Evolutionary conservation across 306 rosid genomes (phyloP), one percentile per base, ranked within the genome.

Genomic region (barrel medic (Medicago truncatula)): DNA sequence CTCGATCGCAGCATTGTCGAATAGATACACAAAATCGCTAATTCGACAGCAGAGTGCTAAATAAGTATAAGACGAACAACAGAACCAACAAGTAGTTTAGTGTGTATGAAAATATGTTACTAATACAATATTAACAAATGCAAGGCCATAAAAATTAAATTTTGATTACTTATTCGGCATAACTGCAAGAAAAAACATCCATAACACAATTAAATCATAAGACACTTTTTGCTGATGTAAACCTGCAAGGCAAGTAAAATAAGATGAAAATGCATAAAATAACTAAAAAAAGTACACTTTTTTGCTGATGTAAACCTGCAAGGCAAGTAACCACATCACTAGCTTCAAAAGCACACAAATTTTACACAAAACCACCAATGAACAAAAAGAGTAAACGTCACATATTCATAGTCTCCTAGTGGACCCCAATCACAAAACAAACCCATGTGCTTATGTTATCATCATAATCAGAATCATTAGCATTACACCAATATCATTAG

Each of bases 251-350:
- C 76, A 83, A 79, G 28, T 23, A 79, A 83, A 81, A 85, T 52
- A 39, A 80, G 72, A 72, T 75, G 80, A 76, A 78, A 10, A 71
- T 75, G 62, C 78, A 60, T 53, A 73, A 28, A 60, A 60, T 18
- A 34, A 54, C 21, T 71, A 79, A 82, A 67, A 61, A 7, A 23
- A 31, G 54, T 59, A 77, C 73, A 77, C 83, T 74, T 85, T 78
- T 78, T 53, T 7, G 75, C 65, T 77, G 34, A 73, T 31, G 81
- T 34, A 79, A 70, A 84, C 86, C 86, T 80, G 58, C 67, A 80
- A 82, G 70, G 80, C 85, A 81, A 81, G 88, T 46, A 79, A 85
- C 67, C 82, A 52, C 47, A 58, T 81, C 81, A 81, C 77, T 85
- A 67, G 61, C 83, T 83, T 88, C 70, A 67, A 85, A 83, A 65